Conservation (phyloP, 805 yeast genomes). For the Teunomyces stri region DNA sequence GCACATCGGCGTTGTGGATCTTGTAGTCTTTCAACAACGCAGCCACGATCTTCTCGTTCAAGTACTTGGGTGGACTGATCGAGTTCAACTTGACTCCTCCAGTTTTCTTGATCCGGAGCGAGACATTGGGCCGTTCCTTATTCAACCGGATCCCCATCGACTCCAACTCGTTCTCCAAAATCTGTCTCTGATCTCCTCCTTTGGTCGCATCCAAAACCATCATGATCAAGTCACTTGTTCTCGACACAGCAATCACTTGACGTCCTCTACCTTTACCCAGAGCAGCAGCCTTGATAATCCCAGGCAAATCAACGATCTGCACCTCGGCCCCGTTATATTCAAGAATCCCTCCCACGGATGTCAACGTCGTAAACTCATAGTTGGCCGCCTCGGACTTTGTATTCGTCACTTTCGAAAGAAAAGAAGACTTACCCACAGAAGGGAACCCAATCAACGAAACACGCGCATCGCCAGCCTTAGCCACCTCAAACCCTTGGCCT, state of each 20-base stretch:
- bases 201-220: constrained; percentile 97
- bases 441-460: constrained; percentile 96
- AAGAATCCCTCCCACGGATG: constrained; percentile 94
- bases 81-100: constrained; percentile 90
- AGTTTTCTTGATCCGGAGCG: constrained; percentile 73
- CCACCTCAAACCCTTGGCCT: constrained; percentile 91
- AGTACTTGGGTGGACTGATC: constrained; percentile 74
- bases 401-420: constrained; percentile 83
- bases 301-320: constrained; percentile 96
- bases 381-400: constrained; percentile 94
- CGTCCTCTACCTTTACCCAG: constrained; percentile 98
- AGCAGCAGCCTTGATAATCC: constrained; percentile 93
- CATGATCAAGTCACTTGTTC: constrained; percentile 87
- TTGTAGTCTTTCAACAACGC: constrained; percentile 81
- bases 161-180: constrained; percentile 85
- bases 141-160: constrained; percentile 91
- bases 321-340: constrained; percentile 96
- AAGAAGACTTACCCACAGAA: constrained; percentile 94
- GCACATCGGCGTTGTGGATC: constrained; percentile 90
- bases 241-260: constrained; percentile 94
- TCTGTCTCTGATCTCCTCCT: constrained; percentile 82
- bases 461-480: constrained; percentile 94
- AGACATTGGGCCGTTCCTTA: constrained; percentile 71
- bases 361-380: constrained; percentile 92
- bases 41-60: constrained; percentile 77